These are phyloP conservation scores for Boletus pseudopeckii DNA, from an alignment of 768 basidiomycete genomes.

Conservation along the genomic window DNA sequence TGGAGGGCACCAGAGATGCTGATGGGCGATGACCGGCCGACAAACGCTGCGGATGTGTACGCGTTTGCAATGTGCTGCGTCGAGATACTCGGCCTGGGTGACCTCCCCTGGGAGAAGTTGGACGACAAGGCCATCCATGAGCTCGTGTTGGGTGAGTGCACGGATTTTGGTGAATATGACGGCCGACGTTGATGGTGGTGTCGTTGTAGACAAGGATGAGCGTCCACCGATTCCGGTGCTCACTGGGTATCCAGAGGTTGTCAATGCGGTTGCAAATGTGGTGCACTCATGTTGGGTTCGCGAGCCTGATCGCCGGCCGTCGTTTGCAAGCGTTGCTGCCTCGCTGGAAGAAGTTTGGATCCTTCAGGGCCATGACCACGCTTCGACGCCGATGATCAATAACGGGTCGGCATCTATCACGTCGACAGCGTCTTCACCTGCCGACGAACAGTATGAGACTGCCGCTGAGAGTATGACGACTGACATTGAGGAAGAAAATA, in stretches of 20 bases:
- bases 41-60: constrained; percentile 61
- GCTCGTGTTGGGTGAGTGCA: constrained; percentile 47
- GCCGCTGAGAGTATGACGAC: constrained; percentile 25
- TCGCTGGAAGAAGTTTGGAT: constrained; percentile 46
- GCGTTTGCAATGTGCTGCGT: constrained; percentile 64
- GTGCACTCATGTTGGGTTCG: constrained; percentile 56
- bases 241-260: constrained; percentile 32
- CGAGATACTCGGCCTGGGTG: constrained; percentile 61
- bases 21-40: constrained; percentile 44
- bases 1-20: constrained; percentile 75
- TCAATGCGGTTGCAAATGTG: constrained; percentile 38
- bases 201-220: constrained; percentile 42
- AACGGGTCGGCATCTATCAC: not conserved
- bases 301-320: constrained; percentile 48
- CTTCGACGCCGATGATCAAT: not conserved
- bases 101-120: constrained; percentile 52
- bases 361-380: constrained; percentile 27
- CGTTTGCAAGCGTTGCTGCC: constrained; percentile 47
- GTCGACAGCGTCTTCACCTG: constrained; percentile 17
- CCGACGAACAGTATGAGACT: constrained; percentile 27
- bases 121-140: constrained; percentile 50
- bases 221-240: constrained; percentile 47
- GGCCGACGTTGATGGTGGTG: constrained; percentile 17
- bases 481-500: constrained; percentile 10
- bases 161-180: not conserved